phyloP scores from a whole-genome alignment of 2,329 filamentous ascomycete species.

The Exophiala sideris region DNA sequence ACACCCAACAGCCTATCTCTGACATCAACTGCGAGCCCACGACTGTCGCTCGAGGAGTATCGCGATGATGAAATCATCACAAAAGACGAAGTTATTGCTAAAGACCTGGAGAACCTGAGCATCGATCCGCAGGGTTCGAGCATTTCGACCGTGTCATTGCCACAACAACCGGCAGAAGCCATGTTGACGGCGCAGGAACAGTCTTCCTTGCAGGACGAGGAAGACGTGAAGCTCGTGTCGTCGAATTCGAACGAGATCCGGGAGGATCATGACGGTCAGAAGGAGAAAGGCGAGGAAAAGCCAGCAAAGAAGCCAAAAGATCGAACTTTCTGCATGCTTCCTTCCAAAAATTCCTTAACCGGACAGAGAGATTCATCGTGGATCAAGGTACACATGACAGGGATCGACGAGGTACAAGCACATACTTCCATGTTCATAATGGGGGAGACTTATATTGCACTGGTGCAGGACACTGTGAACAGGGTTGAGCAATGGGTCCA shows the following conservation, averaged over 20 bases:
- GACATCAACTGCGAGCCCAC: slow-evolving; percentile 34
- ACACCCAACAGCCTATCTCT: slow-evolving; percentile 8
- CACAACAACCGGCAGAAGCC: slow-evolving; percentile 46
- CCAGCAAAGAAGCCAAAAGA: slow-evolving; percentile 49
- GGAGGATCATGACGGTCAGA: slow-evolving; percentile 18
- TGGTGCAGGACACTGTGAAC: slow-evolving; percentile 72
- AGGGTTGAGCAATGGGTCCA: slow-evolving; percentile 68
- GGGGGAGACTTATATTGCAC: slow-evolving; percentile 67
- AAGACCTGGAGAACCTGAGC: slow-evolving; percentile 28
- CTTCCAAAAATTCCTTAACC: slow-evolving; percentile 51
- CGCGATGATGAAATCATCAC: slow-evolving; percentile 35
- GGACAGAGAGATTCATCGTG: slow-evolving; percentile 67
- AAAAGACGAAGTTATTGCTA: slow-evolving; percentile 18
- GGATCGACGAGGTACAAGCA: slow-evolving; percentile 79
- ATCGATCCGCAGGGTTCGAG: slow-evolving; percentile 7
- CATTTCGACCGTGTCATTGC: slow-evolving; percentile 31
- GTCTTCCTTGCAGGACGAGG: slow-evolving; percentile 28
- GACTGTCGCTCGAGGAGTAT: slow-evolving; percentile 48
- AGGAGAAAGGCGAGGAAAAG: slow-evolving; percentile 27
- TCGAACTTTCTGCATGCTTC: slow-evolving; percentile 76
- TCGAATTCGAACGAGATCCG: slow-evolving; percentile 13
- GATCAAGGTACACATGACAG: slow-evolving; percentile 76
- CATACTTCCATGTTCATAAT: slow-evolving; percentile 76
- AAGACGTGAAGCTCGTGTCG: slow-evolving; percentile 27
- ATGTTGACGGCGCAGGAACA: slow-evolving; percentile 31